Percentiles rank a stretch among this genome's conserved stretches.
These are phyloP conservation scores for Rhizopus stolonifer DNA, from an alignment of 371 early-diverging fungal genomes.

Conservation along the genomic window DNA sequence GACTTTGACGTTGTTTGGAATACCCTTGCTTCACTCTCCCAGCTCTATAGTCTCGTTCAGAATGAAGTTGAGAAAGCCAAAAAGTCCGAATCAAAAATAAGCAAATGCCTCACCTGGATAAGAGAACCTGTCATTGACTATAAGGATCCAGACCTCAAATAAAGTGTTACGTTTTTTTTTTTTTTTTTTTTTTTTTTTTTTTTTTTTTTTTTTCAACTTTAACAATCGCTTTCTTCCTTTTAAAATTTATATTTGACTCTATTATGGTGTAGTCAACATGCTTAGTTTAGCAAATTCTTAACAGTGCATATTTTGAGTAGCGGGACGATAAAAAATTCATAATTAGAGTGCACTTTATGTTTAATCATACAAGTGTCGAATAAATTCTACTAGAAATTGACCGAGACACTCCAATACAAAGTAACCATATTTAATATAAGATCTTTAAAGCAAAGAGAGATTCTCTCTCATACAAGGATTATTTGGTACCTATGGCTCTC, in stretches of 20 bases:
- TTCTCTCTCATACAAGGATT: too few relatives aligned
- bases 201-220: background rate
- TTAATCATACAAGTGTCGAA: too few relatives aligned
- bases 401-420: too few relatives aligned
- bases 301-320: too few relatives aligned
- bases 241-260: constrained; percentile 1
- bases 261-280: background rate
- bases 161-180: background rate
- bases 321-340: too few relatives aligned
- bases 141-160: constrained; percentile 2
- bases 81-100: constrained; percentile 1
- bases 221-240: constrained; percentile 1
- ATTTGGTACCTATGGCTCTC: too few relatives aligned
- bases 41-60: background rate
- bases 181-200: too few relatives aligned
- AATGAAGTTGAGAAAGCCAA: constrained; percentile 1
- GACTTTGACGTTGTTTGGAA: background rate
- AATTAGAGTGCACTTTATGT: too few relatives aligned
- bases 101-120: constrained; percentile 1
- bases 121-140: constrained; percentile 3
- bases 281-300: too few relatives aligned
- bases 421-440: too few relatives aligned
- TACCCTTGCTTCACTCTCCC: constrained; percentile 2
- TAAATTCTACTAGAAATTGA: too few relatives aligned
- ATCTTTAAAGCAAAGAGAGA: too few relatives aligned